These are phyloP conservation scores for Macrotyloma uniflorum DNA, from an alignment of 306 rosid species.

Conservation along the genomic window DNA sequence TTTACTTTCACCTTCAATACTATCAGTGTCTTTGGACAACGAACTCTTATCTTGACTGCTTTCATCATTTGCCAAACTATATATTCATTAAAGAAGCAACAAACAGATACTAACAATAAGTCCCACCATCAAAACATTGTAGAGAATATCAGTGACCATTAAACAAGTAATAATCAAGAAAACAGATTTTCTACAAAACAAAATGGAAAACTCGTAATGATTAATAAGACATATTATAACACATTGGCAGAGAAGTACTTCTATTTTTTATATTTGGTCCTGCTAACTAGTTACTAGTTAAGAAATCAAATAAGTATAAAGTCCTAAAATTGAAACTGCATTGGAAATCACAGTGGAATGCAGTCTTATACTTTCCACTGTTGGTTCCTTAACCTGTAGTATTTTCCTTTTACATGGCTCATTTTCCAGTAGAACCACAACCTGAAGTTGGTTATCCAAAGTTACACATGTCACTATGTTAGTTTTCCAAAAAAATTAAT, in stretches of 20 bases:
- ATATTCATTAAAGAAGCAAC: constrained; percentile 24
- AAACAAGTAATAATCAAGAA: constrained; percentile 4
- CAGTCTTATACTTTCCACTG: not conserved
- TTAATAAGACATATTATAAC: not conserved
- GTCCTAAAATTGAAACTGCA: not conserved
- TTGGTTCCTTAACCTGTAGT: not conserved
- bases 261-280: not conserved
- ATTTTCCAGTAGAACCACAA: not conserved
- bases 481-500: not conserved
- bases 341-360: not conserved
- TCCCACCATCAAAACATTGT: not conserved
- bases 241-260: not conserved
- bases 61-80: constrained; percentile 65
- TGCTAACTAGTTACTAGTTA: too few species aligned
- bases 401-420: too few species aligned
- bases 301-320: too few species aligned
- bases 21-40: constrained; percentile 58
- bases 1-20: constrained; percentile 67
- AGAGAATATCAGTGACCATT: not conserved
- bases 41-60: constrained; percentile 62
- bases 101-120: not conserved
- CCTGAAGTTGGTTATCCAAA: not conserved
- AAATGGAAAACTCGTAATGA: not conserved
- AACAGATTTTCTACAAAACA: not conserved
- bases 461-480: not conserved